Conservation (phyloP, 2,329 filamentous ascomycete species). For the Alternaria arborescens region DNA sequence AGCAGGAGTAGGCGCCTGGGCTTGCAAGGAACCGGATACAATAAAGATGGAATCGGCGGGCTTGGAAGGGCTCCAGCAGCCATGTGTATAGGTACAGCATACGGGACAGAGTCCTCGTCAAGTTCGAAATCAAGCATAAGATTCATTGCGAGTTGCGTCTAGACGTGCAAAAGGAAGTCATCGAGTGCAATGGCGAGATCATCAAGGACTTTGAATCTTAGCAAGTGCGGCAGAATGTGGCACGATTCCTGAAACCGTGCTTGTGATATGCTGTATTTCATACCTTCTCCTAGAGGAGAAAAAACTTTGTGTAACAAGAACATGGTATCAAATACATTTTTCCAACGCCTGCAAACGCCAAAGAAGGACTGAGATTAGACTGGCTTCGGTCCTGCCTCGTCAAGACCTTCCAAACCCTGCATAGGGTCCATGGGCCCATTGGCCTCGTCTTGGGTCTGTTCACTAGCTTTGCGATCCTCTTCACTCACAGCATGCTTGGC, state of each 20-base stretch:
- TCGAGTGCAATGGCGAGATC: constrained; percentile 89
- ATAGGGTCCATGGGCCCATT: constrained; percentile 81
- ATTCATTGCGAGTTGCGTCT: constrained; percentile 68
- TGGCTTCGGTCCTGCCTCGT: constrained; percentile 90
- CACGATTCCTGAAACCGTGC: background rate
- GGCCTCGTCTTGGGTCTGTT: constrained; percentile 61
- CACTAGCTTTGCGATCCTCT: constrained; percentile 73
- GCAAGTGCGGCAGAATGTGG: background rate
- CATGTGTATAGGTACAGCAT: constrained; percentile 37
- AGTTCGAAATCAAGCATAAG: constrained; percentile 33
- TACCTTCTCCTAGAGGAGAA: background rate
- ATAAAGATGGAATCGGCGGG: constrained; percentile 15
- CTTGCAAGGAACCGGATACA: background rate
- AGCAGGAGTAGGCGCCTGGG: constrained; percentile 37
- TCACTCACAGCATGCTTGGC: constrained; percentile 86
- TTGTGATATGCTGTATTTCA: background rate
- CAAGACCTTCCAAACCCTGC: constrained; percentile 91
- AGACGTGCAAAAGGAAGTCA: constrained; percentile 89
- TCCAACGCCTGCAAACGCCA: constrained; percentile 29
- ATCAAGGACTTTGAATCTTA: constrained; percentile 76
- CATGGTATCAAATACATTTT: constrained; percentile 18
- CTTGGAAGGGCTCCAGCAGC: constrained; percentile 23
- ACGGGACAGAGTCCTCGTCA: constrained; percentile 22
- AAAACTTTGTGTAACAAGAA: constrained; percentile 1
- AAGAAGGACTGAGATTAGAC: constrained; percentile 56